Percentiles rank a stretch among this genome's conserved stretches.
Evolutionary conservation across 2,329 filamentous ascomycete species (phyloP).

Genomic region (Exserohilum rostratum): DNA sequence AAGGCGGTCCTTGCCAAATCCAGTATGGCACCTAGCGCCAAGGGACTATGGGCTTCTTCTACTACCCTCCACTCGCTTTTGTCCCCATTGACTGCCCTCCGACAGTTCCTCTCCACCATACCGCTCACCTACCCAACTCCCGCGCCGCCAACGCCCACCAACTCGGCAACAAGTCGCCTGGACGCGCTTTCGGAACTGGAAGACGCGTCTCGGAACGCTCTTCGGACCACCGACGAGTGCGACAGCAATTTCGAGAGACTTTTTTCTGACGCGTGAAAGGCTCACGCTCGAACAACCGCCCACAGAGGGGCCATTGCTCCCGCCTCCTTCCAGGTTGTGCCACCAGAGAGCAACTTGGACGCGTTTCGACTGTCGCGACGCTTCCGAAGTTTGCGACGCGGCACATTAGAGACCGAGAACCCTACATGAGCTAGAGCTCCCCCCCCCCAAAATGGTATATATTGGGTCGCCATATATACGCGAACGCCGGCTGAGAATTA

Average conservation of each 20-base stretch:
- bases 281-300: slow-evolving; percentile 13
- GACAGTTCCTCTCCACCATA: slow-evolving; percentile 39
- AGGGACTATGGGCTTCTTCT: slow-evolving; percentile 30
- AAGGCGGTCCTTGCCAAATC: slow-evolving; percentile 34
- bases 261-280: slow-evolving; percentile 26
- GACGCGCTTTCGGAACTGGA: slow-evolving; percentile 53
- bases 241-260: slow-evolving; percentile 38
- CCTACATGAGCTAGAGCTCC: slow-evolving; percentile 39
- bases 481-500: slow-evolving; percentile 22
- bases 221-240: slow-evolving; percentile 38
- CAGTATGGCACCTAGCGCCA: slow-evolving; percentile 30
- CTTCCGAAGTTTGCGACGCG: slow-evolving; percentile 39
- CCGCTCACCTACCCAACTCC: slow-evolving; percentile 37
- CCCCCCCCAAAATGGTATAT: slow-evolving; percentile 41
- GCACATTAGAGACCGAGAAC: slow-evolving; percentile 19
- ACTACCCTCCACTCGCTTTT: slow-evolving; percentile 36
- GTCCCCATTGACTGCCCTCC: slow-evolving; percentile 44
- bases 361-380: slow-evolving; percentile 31
- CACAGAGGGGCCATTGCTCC: slow-evolving; percentile 19
- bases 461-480: slow-evolving; percentile 15
- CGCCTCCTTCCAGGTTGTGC: background rate
- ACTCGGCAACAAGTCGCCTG: slow-evolving; percentile 33
- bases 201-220: slow-evolving; percentile 47
- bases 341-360: slow-evolving; percentile 5
- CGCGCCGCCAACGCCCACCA: slow-evolving; percentile 36